Evolutionary conservation across 2,329 filamentous ascomycete genomes (phyloP).

Genomic region (Diaporthe amygdali): DNA sequence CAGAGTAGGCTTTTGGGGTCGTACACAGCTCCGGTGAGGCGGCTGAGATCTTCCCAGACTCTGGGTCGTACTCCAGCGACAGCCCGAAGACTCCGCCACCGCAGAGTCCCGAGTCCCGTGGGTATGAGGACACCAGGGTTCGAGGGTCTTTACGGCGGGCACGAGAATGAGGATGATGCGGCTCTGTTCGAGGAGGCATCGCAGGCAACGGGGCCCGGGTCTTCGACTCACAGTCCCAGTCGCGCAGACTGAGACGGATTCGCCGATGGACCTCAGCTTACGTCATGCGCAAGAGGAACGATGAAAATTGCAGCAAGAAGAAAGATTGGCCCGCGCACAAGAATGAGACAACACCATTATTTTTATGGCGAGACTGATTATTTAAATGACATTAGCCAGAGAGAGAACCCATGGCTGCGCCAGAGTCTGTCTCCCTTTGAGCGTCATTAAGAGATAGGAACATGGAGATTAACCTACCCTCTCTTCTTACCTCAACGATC

Average conservation of each 20-base stretch:
- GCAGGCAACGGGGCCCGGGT: slow-evolving; percentile 2
- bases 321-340: neutral
- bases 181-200: slow-evolving; percentile 38
- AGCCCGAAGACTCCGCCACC: slow-evolving; percentile 27
- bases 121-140: slow-evolving; percentile 50
- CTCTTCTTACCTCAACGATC: neutral
- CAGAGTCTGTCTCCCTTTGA: neutral
- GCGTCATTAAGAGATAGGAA: neutral
- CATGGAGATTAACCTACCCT: neutral
- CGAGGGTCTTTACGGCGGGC: slow-evolving; percentile 51
- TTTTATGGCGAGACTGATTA: neutral
- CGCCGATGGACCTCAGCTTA: neutral
- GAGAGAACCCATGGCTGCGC: neutral
- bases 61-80: slow-evolving; percentile 30
- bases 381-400: neutral
- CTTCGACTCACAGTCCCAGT: neutral
- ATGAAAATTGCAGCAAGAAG: neutral
- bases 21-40: slow-evolving; percentile 47
- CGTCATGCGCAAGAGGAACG: neutral
- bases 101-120: slow-evolving; percentile 39
- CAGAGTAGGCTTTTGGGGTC: slow-evolving; percentile 47
- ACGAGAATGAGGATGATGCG: slow-evolving; percentile 53
- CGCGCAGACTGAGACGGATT: neutral
- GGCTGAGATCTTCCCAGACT: slow-evolving; percentile 23
- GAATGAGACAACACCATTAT: neutral